phyloP scores from a whole-genome alignment of 768 basidiomycete genomes.

The Xerocomus spinulosus region DNA sequence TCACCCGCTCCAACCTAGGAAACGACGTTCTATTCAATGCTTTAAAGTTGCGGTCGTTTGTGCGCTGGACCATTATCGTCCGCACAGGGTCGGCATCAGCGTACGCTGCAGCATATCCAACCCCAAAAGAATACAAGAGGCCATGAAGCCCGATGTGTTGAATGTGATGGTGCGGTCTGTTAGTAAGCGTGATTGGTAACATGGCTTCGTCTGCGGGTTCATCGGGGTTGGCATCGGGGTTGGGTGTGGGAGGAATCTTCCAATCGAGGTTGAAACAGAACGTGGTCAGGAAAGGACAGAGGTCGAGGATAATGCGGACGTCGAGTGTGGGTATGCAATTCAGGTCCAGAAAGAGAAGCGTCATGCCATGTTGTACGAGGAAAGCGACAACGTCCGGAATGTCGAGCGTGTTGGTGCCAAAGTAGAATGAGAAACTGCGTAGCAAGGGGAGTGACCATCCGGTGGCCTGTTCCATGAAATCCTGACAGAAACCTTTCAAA shows the following conservation, averaged over 20 bases:
- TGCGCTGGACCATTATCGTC: conserved; percentile 42
- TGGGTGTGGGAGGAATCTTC: conserved; percentile 38
- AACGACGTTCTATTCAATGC: conserved; percentile 52
- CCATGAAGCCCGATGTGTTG: conserved; percentile 66
- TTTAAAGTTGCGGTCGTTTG: conserved; percentile 63
- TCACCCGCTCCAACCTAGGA: conserved; percentile 54
- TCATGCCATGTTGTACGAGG: conserved; percentile 51
- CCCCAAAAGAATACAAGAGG: conserved; percentile 64
- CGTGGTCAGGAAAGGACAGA: conserved; percentile 56
- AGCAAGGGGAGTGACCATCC: conserved; percentile 67
- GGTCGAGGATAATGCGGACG: conserved; percentile 53
- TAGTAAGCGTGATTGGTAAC: conserved; percentile 38
- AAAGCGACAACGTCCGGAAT: conserved; percentile 59
- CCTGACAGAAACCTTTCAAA: conserved; percentile 53
- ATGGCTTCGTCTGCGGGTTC: conserved; percentile 26
- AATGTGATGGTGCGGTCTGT: conserved; percentile 53
- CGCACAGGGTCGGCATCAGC: conserved; percentile 40
- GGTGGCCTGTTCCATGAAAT: conserved; percentile 64
- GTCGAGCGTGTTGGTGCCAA: conserved; percentile 34
- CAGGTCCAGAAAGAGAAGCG: conserved; percentile 62
- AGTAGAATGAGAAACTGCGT: conserved; percentile 52
- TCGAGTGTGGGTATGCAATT: conserved; percentile 55
- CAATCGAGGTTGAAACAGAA: conserved; percentile 78
- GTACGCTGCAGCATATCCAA: conserved; percentile 46
- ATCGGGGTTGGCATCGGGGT: conserved; percentile 16